phyloP scores from a whole-genome alignment of 2,329 filamentous ascomycete genomes.

The Orbilia javanica region DNA sequence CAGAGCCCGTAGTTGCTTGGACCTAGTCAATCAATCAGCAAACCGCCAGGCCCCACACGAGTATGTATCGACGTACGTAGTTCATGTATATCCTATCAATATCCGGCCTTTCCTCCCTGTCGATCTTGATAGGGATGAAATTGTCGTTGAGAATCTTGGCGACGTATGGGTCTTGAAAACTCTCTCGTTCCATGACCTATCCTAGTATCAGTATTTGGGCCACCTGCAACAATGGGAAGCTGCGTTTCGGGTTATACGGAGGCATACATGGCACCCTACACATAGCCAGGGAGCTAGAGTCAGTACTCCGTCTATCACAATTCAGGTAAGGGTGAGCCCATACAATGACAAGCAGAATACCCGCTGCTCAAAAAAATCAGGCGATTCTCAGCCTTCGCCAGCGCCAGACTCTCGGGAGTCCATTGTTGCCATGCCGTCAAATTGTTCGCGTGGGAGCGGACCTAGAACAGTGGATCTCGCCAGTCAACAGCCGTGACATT shows the following conservation, averaged over 20 bases:
- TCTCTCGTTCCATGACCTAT: constrained; percentile 90
- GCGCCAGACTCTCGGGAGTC: constrained; percentile 79
- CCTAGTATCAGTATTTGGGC: constrained; percentile 1
- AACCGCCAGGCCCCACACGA: neutral
- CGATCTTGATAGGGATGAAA: constrained; percentile 92
- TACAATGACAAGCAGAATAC: constrained; percentile 95
- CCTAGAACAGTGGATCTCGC: constrained; percentile 65
- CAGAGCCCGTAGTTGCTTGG: constrained; percentile 82
- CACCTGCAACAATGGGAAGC: neutral
- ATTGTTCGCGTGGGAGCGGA: constrained; percentile 81
- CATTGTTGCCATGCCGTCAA: constrained; percentile 93
- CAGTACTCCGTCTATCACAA: neutral
- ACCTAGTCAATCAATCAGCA: constrained; percentile 65
- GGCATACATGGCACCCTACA: constrained; percentile 66
- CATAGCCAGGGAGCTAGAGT: constrained; percentile 10
- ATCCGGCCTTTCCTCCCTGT: constrained; percentile 88
- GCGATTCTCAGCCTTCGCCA: constrained; percentile 85
- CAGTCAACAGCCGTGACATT: constrained; percentile 15
- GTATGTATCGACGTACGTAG: constrained; percentile 70
- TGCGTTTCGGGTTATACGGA: constrained; percentile 14
- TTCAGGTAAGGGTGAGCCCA: constrained; percentile 63
- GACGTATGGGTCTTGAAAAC: constrained; percentile 85
- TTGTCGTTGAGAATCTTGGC: constrained; percentile 84
- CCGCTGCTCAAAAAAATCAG: constrained; percentile 94
- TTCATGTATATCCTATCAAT: constrained; percentile 98